Base-by-base conservation (phyloP, 2,329 filamentous ascomycete species). In the Furcasterigmium furcatum region DNA sequence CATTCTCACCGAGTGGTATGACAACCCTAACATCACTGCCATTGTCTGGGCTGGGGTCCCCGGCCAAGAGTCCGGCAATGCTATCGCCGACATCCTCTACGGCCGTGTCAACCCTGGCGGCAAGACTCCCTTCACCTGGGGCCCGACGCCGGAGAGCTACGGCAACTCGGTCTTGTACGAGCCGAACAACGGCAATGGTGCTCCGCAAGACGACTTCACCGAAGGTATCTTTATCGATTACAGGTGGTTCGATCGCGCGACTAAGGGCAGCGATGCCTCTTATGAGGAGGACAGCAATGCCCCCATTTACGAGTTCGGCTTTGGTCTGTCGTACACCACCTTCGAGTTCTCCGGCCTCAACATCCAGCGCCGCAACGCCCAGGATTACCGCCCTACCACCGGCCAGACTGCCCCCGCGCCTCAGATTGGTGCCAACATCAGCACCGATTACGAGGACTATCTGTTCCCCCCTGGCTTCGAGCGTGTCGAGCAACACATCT, bases 161-260 rank as follows among this genome's bases (percentile, higher is more conserved):
- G 85, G 84, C 30, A 77, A 78, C 8, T 77, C 86, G 41, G 61
- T 91, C n/a, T 64, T 82, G 41, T 85, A 85, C 64, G 62, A 79
- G 58, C 79, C 85, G 24, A 91, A 88, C 68, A 86, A 87, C 48
- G 85, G 82, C 41, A 61, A 72, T 12, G 72, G 58, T 24, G 79
- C 82, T 12, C 87, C 88, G 5, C 88, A 94, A 58, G 70, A 82
- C 32, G 79, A 89, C 56, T 95, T 90, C 59, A 71, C 73, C 7
- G 88, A 94, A 65, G 88, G 89, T 14, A 74, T 86, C 43, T 89
- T 91, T 63, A 91, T 95, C 58, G 89, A 94, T 65, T 90, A 90
- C 68, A 80, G 86, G 32, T 74, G 82, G 53, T 88, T 94, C 43
- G 89, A 95, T 67, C 73, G 76, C 57, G 64, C 65, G n/a, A 68